These are phyloP conservation scores for Boletellus ananiceps DNA, from an alignment of 768 basidiomycete genomes.

Conservation along the genomic window DNA sequence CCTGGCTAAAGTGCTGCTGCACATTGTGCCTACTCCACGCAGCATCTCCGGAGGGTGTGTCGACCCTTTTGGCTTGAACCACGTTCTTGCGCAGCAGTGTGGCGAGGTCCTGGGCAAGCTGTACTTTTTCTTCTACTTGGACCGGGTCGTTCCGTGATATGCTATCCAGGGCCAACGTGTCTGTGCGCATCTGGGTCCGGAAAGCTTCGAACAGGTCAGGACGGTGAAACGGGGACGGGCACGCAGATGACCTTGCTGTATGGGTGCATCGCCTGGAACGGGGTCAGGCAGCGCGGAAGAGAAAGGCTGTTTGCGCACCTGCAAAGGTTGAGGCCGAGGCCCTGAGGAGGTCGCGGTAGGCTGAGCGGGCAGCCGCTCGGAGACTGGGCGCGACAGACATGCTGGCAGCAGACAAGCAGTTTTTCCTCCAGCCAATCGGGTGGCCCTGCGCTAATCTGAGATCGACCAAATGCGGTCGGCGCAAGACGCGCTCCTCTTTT, in stretches of 20 bases:
- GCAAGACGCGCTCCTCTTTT: constrained; percentile 38
- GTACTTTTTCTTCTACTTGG: constrained; percentile 49
- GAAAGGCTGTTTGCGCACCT: constrained; percentile 35
- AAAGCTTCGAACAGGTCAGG: constrained; percentile 51
- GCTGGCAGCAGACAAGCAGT: background rate
- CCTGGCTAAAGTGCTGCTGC: background rate
- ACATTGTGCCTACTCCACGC: constrained; percentile 51
- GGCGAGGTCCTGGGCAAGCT: constrained; percentile 68
- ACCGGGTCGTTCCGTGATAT: constrained; percentile 41
- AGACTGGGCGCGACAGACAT: constrained; percentile 58
- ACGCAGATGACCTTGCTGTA: constrained; percentile 42
- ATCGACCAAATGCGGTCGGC: constrained; percentile 32
- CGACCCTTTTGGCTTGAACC: constrained; percentile 66
- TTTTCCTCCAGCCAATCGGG: constrained; percentile 14
- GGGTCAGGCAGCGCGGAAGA: background rate
- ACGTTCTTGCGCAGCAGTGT: constrained; percentile 73
- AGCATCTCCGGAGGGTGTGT: constrained; percentile 34
- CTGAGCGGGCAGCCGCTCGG: constrained; percentile 62
- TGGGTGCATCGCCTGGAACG: constrained; percentile 48
- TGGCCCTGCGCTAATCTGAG: constrained; percentile 28
- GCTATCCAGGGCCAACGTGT: constrained; percentile 40
- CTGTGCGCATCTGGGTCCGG: constrained; percentile 58
- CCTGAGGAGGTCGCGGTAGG: constrained; percentile 68
- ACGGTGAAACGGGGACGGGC: background rate
- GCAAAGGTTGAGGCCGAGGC: constrained; percentile 64